These are phyloP conservation scores for Sphagnum contortum DNA, from an alignment of 225 moss, liverwort and hornwort genomes.

Conservation along the genomic window DNA sequence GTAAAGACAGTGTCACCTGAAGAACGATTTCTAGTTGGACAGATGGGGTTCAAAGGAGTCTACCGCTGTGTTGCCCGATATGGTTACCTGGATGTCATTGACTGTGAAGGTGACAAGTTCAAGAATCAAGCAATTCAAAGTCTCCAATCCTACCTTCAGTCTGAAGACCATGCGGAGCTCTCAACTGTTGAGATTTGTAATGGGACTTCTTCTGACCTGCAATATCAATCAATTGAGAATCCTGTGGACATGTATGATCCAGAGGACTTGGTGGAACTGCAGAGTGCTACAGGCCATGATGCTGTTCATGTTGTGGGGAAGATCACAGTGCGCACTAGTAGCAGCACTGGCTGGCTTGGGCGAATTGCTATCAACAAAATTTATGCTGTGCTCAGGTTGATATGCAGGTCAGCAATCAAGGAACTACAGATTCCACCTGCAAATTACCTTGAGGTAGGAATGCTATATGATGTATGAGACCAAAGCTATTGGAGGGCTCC, in stretches of 20 bases:
- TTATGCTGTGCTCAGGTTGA: constrained; percentile 29
- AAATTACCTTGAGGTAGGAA: constrained; percentile 72
- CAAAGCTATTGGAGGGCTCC: too few species aligned
- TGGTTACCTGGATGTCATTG: constrained; percentile 64
- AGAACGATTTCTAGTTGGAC: constrained; percentile 58
- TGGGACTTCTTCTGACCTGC: constrained; percentile 5
- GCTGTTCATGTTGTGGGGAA: constrained; percentile 66
- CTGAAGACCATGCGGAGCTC: constrained; percentile 34
- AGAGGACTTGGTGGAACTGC: constrained; percentile 43
- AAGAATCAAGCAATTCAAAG: constrained; percentile 35
- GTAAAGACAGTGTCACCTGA: constrained; percentile 49
- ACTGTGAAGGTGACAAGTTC: constrained; percentile 46
- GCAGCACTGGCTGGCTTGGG: constrained; percentile 41
- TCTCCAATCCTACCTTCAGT: constrained; percentile 49
- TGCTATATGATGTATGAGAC: constrained; percentile 39
- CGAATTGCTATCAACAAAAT: constrained; percentile 46
- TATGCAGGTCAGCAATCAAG: constrained; percentile 42
- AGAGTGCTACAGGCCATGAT: constrained; percentile 26
- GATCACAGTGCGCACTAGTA: constrained; percentile 29
- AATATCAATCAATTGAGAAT: constrained; percentile 2
- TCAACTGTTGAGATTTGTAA: constrained; percentile 9
- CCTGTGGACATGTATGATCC: constrained; percentile 25
- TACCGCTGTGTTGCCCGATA: constrained; percentile 73
- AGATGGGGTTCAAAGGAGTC: constrained; percentile 57
- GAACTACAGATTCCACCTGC: constrained; percentile 57